These are phyloP conservation scores for Psilocybe sp. DNA, from an alignment of 768 basidiomycete genomes.

Conservation along the genomic window DNA sequence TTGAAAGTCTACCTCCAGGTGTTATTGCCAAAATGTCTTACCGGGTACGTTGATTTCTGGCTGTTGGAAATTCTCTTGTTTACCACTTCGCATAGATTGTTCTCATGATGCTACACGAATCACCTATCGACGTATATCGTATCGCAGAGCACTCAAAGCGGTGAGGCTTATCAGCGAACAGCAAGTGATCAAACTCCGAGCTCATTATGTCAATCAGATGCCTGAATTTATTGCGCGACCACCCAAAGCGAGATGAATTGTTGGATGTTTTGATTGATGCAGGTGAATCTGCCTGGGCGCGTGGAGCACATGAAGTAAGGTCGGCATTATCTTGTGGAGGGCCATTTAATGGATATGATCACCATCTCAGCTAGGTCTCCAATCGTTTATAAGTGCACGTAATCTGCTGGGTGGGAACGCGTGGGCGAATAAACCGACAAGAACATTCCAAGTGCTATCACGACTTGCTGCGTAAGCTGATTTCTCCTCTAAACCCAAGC, in stretches of 20 bases:
- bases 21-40: constrained; percentile 66
- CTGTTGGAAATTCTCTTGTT: neutral
- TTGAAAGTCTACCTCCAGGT: constrained; percentile 44
- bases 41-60: constrained; percentile 37
- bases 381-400: constrained; percentile 59
- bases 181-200: neutral
- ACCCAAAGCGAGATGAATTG: constrained; percentile 59
- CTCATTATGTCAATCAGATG: constrained; percentile 38
- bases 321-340: neutral
- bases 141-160: constrained; percentile 69
- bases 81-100: constrained; percentile 45
- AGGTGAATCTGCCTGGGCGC: constrained; percentile 66
- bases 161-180: constrained; percentile 25
- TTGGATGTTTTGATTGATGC: constrained; percentile 62
- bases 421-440: constrained; percentile 46
- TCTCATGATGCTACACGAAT: constrained; percentile 67
- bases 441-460: constrained; percentile 52
- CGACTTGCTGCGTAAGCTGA: constrained; percentile 59
- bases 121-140: constrained; percentile 59
- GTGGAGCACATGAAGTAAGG: constrained; percentile 72
- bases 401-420: constrained; percentile 50
- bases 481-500: neutral
- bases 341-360: neutral
- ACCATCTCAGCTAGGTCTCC: constrained; percentile 49
- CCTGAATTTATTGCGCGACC: constrained; percentile 56